A percentile compares a stretch with the other conserved stretches of the same genome.
These are phyloP conservation scores for Cerrena zonata DNA, from an alignment of 1,284 basidiomycete genomes.

Conservation along the genomic window DNA sequence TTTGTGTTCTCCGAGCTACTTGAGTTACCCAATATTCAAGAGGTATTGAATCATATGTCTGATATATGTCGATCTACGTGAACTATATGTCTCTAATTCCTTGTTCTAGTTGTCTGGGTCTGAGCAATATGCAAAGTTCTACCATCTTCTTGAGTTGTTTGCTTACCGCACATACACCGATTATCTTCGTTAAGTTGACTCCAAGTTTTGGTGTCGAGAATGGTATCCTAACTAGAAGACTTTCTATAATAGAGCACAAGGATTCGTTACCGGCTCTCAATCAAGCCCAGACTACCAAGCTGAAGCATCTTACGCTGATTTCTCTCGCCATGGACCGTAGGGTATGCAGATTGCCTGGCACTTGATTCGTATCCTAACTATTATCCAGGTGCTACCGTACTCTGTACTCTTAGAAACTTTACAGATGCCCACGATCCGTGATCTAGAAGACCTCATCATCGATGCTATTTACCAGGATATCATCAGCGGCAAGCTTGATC, in stretches of 20 bases:
- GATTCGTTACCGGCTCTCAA: conserved; percentile 64
- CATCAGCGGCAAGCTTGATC: conserved; percentile 85
- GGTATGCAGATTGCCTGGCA: conserved; percentile 38
- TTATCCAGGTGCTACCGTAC: conserved; percentile 68
- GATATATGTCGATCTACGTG: neutral
- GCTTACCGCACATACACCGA: conserved; percentile 82
- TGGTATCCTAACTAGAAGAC: neutral
- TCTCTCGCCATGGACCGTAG: conserved; percentile 69
- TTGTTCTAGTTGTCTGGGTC: no score
- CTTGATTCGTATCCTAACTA: neutral
- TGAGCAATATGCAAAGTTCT: conserved; percentile 56
- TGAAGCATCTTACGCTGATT: conserved; percentile 88
- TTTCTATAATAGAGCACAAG: conserved; percentile 47
- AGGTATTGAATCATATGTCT: conserved; percentile 47
- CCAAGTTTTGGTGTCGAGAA: neutral
- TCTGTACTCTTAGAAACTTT: conserved; percentile 58
- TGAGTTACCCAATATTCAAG: conserved; percentile 74
- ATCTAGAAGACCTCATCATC: conserved; percentile 92
- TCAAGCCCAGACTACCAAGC: conserved; percentile 70
- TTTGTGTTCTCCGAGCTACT: conserved; percentile 88
- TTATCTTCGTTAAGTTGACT: conserved; percentile 46
- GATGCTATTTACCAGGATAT: conserved; percentile 89
- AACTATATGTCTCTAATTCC: no score
- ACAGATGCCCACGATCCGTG: conserved; percentile 69
- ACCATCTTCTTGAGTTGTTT: conserved; percentile 75